A percentile compares a stretch with the other conserved stretches of the same genome.
phyloP scores from a whole-genome alignment of 768 basidiomycete species.

The Auricularia sp. region DNA sequence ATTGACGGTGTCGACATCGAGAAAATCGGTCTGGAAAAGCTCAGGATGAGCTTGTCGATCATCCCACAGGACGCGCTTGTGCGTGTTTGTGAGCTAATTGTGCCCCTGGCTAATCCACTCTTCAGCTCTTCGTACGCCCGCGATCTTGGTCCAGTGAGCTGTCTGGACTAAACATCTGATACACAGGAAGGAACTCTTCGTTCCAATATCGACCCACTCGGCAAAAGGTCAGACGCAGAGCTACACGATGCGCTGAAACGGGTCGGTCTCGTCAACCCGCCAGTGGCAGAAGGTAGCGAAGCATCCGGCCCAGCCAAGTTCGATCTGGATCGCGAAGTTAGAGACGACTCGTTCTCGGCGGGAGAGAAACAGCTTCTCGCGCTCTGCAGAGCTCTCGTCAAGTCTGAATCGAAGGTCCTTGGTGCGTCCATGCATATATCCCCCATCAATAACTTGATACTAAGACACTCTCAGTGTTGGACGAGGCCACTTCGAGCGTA shows the following conservation, averaged over 20 bases:
- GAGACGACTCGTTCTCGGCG: conserved; percentile 58
- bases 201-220: not conserved
- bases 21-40: conserved; percentile 43
- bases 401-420: conserved; percentile 45
- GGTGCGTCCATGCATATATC: not conserved
- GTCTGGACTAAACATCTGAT: not conserved
- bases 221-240: not conserved
- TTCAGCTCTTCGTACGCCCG: conserved; percentile 15
- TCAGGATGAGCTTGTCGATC: conserved; percentile 47
- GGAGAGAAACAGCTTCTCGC: conserved; percentile 61
- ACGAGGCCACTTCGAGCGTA: conserved; percentile 54
- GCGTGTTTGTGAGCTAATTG: conserved; percentile 25
- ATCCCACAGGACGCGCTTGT: conserved; percentile 61
- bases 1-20: conserved; percentile 49
- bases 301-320: conserved; percentile 46
- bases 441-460: conserved; percentile 29
- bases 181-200: not conserved
- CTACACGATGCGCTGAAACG: not conserved
- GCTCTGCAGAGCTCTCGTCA: conserved; percentile 50
- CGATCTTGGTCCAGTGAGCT: no score
- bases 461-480: conserved; percentile 24
- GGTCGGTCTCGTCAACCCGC: not conserved
- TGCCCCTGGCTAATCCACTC: conserved; percentile 49
- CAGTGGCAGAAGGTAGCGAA: conserved; percentile 4
- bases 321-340: conserved; percentile 48